Percentiles rank a stretch among this genome's conserved stretches.
These are phyloP conservation scores for Talaromyces sp. DNA, from an alignment of 2,329 filamentous ascomycete species.

Conservation along the genomic window DNA sequence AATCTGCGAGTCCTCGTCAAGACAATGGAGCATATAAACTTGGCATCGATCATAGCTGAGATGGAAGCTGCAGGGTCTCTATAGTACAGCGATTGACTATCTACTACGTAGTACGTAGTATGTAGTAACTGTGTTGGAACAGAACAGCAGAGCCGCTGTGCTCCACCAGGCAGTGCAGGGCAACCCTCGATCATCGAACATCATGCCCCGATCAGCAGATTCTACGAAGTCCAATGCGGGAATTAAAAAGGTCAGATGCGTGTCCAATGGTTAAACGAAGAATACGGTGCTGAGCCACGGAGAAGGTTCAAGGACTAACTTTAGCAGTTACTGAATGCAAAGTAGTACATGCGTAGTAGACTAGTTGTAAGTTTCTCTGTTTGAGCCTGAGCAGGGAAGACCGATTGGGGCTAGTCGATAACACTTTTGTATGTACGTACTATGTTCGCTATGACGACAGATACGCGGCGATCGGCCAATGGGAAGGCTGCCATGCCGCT, in stretches of 20 bases:
- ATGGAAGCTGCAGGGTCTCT: too few relatives aligned
- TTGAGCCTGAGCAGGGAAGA: too few relatives aligned
- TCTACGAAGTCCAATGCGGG: neutral
- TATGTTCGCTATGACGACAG: conserved; percentile 2
- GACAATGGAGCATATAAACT: neutral
- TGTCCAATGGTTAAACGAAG: neutral
- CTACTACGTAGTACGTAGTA: too few relatives aligned
- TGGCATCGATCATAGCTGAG: neutral
- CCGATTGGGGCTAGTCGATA: neutral
- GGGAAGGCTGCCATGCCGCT: neutral
- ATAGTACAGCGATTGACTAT: too few relatives aligned
- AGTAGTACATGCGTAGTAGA: too few relatives aligned
- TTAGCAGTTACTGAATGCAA: too few relatives aligned
- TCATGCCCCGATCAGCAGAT: neutral
- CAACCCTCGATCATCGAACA: neutral
- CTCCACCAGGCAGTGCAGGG: conserved; percentile 4
- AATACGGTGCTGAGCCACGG: conserved; percentile 1
- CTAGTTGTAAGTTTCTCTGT: too few relatives aligned
- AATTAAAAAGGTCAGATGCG: neutral
- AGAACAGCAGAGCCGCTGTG: neutral
- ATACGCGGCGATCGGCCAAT: neutral
- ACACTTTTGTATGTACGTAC: too few relatives aligned
- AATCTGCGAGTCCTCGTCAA: neutral
- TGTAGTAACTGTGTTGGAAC: too few relatives aligned
- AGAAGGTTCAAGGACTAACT: too few relatives aligned